Evolutionary conservation across 2,329 filamentous ascomycete species (phyloP), one percentile per base, ranked within the genome.

Genomic region (Colletotrichum navitas): DNA sequence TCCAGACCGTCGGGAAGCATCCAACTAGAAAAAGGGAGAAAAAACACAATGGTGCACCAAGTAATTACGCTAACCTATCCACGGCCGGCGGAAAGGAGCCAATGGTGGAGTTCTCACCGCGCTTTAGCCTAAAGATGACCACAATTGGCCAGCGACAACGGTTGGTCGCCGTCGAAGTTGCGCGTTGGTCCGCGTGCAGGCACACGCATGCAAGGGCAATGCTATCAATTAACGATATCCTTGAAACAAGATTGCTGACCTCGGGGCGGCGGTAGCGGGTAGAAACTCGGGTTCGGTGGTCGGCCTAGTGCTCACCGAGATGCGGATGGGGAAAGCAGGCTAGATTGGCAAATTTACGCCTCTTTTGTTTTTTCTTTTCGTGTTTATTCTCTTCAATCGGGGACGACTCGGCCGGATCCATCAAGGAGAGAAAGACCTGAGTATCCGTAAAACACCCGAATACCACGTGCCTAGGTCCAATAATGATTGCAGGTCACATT

Each of bases 401-500:
- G 34, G 21, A 63, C 61, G 32, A 63, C 14, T 54, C 47, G 24
- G 16, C 49, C 49, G 34, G 34, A 10, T 34, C 7, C 36, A 45
- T 63, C 36, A 63, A 45, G 3, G 43, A 24, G 18, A 18, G 49
- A 64, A 7, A 45, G 18, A 5, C 1, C 11, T n/a, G 43, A n/a
- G 21, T 10, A 5, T 12, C 11, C 36, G 10, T 7, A 12, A 1
- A 14, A 39, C 11, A 11, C 36, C 4, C 36, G 24, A 45, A 24
- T 45, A n/a, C 43, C 18, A 2, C 18, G 45, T 5, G 2, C 8
- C 8, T 26, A 24, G 10, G 29, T 8, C 26, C 14, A n/a, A 24
- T 36, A 55, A 29, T 34, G 16, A 29, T 64, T 24, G 11, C 24
- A 36, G n/a, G 63, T 66, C 54, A 60, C 55, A 66, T 66, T 32